phyloP scores from a whole-genome alignment of 176 grass and related monocot genomes.

The Luzula sylvatica region DNA sequence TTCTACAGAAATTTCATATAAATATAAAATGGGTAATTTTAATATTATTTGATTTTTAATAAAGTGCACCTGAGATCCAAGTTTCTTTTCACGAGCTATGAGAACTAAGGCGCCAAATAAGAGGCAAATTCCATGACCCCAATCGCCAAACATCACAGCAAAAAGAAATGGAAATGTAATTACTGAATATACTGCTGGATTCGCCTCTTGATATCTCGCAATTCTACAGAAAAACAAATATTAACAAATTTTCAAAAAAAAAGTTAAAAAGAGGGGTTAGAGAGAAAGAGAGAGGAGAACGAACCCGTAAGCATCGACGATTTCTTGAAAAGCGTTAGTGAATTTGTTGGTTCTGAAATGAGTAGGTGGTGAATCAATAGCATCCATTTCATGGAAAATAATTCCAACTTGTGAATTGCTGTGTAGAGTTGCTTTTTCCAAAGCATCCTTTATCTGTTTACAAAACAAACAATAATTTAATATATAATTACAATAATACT shows the following conservation, averaged over 20 bases:
- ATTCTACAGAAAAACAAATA: constrained; percentile 42
- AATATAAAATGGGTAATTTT: background rate
- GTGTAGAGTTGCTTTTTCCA: constrained; percentile 76
- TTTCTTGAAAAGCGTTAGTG: constrained; percentile 95
- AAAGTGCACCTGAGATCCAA: constrained; percentile 72
- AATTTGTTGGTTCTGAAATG: constrained; percentile 94
- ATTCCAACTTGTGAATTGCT: constrained; percentile 98
- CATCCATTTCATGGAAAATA: constrained; percentile 98
- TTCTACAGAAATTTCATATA: constrained; percentile 42
- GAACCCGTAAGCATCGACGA: constrained; percentile 98
- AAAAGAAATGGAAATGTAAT: constrained; percentile 99
- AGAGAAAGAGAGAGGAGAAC: constrained; percentile 12
- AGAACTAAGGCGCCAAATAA: constrained; percentile 85
- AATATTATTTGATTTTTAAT: too few relatives aligned
- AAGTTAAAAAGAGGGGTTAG: background rate
- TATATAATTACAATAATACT: background rate
- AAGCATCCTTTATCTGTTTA: constrained; percentile 75
- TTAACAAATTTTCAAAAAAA: background rate
- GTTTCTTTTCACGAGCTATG: constrained; percentile 90
- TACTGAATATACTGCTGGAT: constrained; percentile 97
- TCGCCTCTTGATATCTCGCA: constrained; percentile 92
- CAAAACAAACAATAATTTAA: background rate
- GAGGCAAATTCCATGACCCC: constrained; percentile 98
- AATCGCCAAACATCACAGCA: constrained; percentile 99
- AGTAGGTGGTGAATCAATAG: constrained; percentile 79